Evolutionary conservation across 495 filamentous ascomycete genomes (phyloP), one percentile per base, ranked within the genome.

Genomic region (Xylaria bambusicola): DNA sequence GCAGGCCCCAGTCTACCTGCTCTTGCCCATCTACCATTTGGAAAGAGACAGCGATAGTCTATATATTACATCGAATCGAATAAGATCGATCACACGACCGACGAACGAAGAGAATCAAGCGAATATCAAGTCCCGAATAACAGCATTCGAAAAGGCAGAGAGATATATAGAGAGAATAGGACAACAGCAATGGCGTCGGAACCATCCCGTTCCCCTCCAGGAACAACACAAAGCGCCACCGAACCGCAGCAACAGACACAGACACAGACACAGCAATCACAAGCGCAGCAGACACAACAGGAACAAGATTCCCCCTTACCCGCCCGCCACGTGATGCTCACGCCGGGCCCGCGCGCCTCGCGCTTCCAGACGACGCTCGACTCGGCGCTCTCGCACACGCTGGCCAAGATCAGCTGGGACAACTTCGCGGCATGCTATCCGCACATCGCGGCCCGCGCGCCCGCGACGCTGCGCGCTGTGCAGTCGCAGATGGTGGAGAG

Each of bases 361-460:
- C 83, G 84, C 36, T 80, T 97, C 36, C 80, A 85, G 62, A 81
- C 85, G 42, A 78, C 94, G 46, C 93, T 90, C 73, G 76, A 79
- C 40, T 78, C 85, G 36, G 86, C 89, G 0, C 80, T 95, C 13
- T 75, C 78, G 10, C 81, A 87, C 59, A 90, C 91, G 1, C 80
- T 95, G 5, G 82, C 80, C 56, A 87, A 88, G 60, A 85, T 91
- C 71, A 86, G 80, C 35, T 90, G 88, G 70, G 78, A 80, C 46
- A 92, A 91, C 67, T 97, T 98, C 68, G 81, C 87, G 0, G 78
- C 86, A 20, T 98, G 94, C 71, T 98, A 96, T 72, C 94, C 94
- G 0, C 93, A 90, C 2, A 82, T 91, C 7, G 88, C 92, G 20
- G 74, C 76, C 60, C 73, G 87, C 63, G 88, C 87, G 27, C 87